A percentile compares a stretch with the other conserved stretches of the same genome.
These are phyloP conservation scores for Ashbya aceris DNA, from an alignment of 1,139 yeast species.

Conservation along the genomic window DNA sequence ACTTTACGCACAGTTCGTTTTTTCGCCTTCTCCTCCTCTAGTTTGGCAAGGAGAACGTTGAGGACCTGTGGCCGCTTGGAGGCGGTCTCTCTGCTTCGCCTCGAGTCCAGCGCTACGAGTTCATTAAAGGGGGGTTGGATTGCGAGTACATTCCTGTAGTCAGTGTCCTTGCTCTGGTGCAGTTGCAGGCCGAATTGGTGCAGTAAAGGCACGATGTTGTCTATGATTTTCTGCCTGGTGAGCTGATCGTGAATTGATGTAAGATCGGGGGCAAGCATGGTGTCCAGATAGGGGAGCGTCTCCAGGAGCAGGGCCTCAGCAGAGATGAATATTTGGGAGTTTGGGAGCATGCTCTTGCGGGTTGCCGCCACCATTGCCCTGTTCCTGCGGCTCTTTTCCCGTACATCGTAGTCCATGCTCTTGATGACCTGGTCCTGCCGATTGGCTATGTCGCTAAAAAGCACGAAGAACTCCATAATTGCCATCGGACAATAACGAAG, in stretches of 20 bases:
- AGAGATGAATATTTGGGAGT: conserved; percentile 12
- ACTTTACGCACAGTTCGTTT: conserved; percentile 32
- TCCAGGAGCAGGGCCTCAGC: conserved; percentile 21
- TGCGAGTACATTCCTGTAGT: conserved; percentile 22
- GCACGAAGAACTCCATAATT: conserved; percentile 53
- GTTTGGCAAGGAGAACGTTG: conserved; percentile 33
- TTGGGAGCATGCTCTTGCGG: conserved; percentile 14
- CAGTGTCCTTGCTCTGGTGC: conserved; percentile 21
- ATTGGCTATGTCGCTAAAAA: conserved; percentile 52
- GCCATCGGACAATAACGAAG: conserved; percentile 48
- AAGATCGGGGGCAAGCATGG: conserved; percentile 39
- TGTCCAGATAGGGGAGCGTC: conserved; percentile 41
- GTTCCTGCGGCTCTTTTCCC: conserved; percentile 16
- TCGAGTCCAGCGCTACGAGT: conserved; percentile 20
- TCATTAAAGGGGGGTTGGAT: conserved; percentile 29
- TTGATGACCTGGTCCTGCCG: conserved; percentile 23
- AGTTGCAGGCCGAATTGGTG: conserved; percentile 28
- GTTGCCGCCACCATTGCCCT: conserved; percentile 2
- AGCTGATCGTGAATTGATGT: conserved; percentile 22
- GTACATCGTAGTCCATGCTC: conserved; percentile 18
- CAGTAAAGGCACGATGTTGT: conserved; percentile 25
- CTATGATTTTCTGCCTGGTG: conserved; percentile 19
- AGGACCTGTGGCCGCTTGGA: conserved; percentile 28
- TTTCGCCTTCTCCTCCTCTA: conserved; percentile 32
- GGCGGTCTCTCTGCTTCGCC: conserved; percentile 18